Evolutionary conservation across 163 green algal species (phyloP).

Genomic region (Trebouxiophyceae sp.): DNA sequence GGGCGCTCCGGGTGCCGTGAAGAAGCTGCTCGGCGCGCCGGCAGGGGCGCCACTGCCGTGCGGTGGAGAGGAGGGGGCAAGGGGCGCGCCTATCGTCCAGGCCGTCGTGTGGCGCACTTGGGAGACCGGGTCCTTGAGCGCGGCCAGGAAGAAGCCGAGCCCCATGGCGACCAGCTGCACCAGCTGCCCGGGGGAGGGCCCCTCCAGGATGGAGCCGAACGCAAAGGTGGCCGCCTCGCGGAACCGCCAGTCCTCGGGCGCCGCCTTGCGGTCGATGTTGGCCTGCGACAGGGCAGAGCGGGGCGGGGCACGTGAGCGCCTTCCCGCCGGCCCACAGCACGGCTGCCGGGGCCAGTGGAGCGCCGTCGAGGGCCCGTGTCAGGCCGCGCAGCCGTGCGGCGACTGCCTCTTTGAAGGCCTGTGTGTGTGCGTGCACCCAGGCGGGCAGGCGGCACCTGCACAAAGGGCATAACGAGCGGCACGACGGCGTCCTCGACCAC

Average conservation of each 20-base stretch:
- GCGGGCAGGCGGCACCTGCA: no score
- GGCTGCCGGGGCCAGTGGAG: no score
- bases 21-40: no score
- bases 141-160: conserved; percentile 73
- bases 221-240: conserved; percentile 93
- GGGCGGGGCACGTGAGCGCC: no score
- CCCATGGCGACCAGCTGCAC: conserved; percentile 52
- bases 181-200: conserved; percentile 56
- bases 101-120: conserved; percentile 91
- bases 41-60: no score
- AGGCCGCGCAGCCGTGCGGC: no score
- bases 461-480: conserved; percentile 73
- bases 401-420: no score
- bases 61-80: neutral
- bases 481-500: conserved; percentile 77
- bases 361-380: no score
- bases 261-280: conserved; percentile 66
- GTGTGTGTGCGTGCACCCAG: no score
- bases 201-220: conserved; percentile 95
- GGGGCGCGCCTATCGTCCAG: conserved; percentile 74
- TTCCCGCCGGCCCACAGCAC: no score
- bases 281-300: conserved; percentile 26
- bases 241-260: conserved; percentile 75
- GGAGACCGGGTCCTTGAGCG: conserved; percentile 72
- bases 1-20: no score